Evolutionary conservation across 2,329 filamentous ascomycete species (phyloP).

Genomic region (Diaporthe nobilis): DNA sequence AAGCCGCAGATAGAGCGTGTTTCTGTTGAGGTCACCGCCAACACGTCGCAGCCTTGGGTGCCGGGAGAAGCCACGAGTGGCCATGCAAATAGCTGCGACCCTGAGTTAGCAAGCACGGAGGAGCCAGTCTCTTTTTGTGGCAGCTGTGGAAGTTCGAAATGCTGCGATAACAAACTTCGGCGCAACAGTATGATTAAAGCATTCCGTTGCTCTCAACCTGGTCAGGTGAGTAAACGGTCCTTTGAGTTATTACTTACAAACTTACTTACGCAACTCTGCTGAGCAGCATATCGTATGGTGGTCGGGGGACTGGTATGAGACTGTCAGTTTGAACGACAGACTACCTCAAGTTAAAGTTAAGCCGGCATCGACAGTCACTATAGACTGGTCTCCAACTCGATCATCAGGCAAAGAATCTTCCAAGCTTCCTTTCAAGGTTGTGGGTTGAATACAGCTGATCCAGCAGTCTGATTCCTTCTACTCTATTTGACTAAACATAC

Average conservation of each 20-base stretch:
- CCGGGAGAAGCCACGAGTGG: not conserved
- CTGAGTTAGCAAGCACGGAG: not conserved
- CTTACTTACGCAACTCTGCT: not conserved
- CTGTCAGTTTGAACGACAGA: not conserved
- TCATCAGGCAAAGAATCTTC: not conserved
- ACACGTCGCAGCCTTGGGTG: not conserved
- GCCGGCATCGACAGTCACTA: not conserved
- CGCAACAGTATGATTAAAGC: not conserved
- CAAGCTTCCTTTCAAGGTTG: not conserved
- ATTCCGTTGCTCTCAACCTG: not conserved
- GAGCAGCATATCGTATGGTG: not conserved
- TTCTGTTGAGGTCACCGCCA: conserved; percentile 5
- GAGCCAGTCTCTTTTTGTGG: not conserved
- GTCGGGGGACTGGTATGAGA: not conserved
- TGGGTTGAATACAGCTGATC: not conserved
- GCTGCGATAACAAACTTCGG: not conserved
- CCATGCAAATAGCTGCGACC: not conserved
- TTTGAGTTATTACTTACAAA: not conserved
- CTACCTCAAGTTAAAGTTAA: not conserved
- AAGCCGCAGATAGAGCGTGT: conserved; percentile 11
- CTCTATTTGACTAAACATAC: not conserved
- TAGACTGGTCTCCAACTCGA: not conserved
- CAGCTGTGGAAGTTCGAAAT: not conserved
- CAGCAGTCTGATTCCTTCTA: not conserved
- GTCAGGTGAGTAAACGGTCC: not conserved